Conservation (phyloP, 2,329 filamentous ascomycete species). For the Incumbomyces lentus region DNA sequence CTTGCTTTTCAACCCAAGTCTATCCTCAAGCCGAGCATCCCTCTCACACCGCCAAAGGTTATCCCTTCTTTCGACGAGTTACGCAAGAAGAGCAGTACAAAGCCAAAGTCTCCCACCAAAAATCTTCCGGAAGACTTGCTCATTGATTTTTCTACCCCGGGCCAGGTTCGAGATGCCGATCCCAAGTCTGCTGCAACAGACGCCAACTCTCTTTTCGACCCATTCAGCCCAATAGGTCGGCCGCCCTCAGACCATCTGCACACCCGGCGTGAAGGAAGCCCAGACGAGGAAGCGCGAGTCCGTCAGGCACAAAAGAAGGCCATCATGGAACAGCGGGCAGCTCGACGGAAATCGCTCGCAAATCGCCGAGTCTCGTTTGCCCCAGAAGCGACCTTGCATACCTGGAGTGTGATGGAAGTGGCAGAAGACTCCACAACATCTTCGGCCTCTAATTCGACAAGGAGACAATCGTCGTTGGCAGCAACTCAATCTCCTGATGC, state of each 20-base stretch:
- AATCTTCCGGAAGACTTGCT: conserved; percentile 23
- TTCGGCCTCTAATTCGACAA: conserved; percentile 61
- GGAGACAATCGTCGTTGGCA: conserved; percentile 57
- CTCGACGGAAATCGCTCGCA: conserved; percentile 81
- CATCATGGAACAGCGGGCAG: conserved; percentile 65
- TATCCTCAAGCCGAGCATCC: conserved; percentile 72
- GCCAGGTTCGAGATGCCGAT: conserved; percentile 24
- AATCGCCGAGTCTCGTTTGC: conserved; percentile 94
- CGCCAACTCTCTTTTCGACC: conserved; percentile 39
- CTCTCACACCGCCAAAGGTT: conserved; percentile 52
- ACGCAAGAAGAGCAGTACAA: conserved; percentile 30
- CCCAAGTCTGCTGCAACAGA: conserved; percentile 34
- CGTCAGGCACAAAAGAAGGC: conserved; percentile 49
- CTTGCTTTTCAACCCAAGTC: conserved; percentile 45
- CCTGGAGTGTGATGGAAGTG: conserved; percentile 88
- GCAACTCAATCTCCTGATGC: conserved; percentile 21
- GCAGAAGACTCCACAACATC: conserved; percentile 75
- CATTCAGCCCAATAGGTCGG: conserved; percentile 19
- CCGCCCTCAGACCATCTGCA: conserved; percentile 2
- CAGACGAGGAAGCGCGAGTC: conserved; percentile 51
- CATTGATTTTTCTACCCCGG: conserved; percentile 35
- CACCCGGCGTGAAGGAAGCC: conserved; percentile 46
- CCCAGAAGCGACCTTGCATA: conserved; percentile 91
- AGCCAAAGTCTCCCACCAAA: conserved; percentile 22
- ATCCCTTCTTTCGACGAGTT: conserved; percentile 52